phyloP scores from a whole-genome alignment of 2,329 filamentous ascomycete species.

The Aspergillus sp. region DNA sequence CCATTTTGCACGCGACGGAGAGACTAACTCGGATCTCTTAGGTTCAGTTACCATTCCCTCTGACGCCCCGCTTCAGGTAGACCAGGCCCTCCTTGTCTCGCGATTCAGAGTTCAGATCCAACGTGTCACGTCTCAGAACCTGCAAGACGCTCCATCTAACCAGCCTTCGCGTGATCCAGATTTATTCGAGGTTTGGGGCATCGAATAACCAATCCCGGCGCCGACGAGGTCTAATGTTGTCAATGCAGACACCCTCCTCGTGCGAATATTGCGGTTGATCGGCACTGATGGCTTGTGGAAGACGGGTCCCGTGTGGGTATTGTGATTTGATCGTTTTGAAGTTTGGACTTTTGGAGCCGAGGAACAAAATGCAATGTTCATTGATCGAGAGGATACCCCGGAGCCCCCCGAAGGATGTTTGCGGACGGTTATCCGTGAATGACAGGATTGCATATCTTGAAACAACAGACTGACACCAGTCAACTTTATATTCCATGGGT shows the following conservation, averaged over 20 bases:
- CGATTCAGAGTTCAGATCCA: constrained; percentile 2
- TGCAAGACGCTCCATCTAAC: not conserved
- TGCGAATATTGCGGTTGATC: not conserved
- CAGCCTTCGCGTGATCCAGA: not conserved
- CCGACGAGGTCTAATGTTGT: not conserved
- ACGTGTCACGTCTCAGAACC: constrained; percentile 3
- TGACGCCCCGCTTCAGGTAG: not conserved
- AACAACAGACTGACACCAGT: not conserved
- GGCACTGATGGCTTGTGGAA: not conserved
- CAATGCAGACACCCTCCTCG: not conserved
- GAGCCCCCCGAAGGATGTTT: not conserved
- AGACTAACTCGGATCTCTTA: not conserved
- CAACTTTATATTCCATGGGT: not conserved
- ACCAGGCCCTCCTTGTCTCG: not conserved
- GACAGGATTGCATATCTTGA: not conserved
- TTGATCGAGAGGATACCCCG: not conserved
- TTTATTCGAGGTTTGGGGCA: not conserved
- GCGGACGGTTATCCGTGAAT: not conserved
- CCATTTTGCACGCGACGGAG: not conserved
- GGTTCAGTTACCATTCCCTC: not conserved
- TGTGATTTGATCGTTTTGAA: not conserved
- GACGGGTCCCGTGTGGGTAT: not conserved
- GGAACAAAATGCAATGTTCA: not conserved
- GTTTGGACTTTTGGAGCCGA: not conserved
- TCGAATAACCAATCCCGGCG: not conserved